Evolutionary conservation across 306 rosid species (phyloP), one percentile per base, ranked within the genome.

Genomic region (Dalbergia cochinchinensis): DNA sequence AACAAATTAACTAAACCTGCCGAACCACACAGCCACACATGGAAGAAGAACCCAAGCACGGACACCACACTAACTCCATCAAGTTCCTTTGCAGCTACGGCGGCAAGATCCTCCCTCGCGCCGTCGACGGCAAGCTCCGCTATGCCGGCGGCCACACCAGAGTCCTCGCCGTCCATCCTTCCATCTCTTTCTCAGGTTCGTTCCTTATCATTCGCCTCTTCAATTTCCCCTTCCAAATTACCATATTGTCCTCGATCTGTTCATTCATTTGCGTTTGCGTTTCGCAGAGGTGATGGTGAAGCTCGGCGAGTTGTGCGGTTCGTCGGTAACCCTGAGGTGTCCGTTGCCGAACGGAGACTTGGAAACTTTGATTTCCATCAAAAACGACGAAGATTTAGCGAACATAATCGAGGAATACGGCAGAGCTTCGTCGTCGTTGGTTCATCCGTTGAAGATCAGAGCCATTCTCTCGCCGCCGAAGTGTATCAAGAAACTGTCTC

Each of bases 41-140:
- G 41, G 41, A 37, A 37, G 41, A 37, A 37, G 84, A 51, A 65
- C 59, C 60, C 35, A 61, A 81, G 63, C 37, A 68, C 66, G 37
- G 5, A 63, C 50, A 16, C 78, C 6, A 53, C 14, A 75, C 10
- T 11, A 18, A 0, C 37, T 8, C 82, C 35, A 51, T 89, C 8
- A 95, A 95, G 74, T 80, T 93, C 65, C 96, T 95, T 54, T 91
- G 87, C 62, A 95, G 99, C 87, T 95, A 95, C 78, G 92, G 92
- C 76, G 99, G 99, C 11, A 93, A 83, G 79, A 95, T 95, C 53
- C 91, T 83, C 16, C 99, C 93, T 3, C 95, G 98, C 18, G 83
- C 22, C 41, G 76, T 87, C 59, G 98, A 92, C 72, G 98, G 94
- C 76, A 18, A 47, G 42, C 93, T 93, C 74, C 99, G 99, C 1